phyloP scores from a whole-genome alignment of 495 filamentous ascomycete genomes.

The Pseudomonodictys pantanalensis region DNA sequence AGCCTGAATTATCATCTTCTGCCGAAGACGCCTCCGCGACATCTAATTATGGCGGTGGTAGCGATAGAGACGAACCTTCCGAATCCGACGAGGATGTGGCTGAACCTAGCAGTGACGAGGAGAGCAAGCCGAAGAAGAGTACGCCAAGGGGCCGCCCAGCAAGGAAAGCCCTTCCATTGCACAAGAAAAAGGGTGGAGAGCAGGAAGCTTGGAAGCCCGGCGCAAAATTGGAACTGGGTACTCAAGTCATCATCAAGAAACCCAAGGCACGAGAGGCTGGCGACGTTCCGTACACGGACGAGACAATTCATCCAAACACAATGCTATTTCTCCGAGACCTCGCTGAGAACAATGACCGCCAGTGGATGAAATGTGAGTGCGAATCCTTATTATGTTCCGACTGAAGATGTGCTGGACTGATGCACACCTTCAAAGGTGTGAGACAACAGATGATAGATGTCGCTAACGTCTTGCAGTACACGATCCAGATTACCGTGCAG shows the following conservation, averaged over 20 bases:
- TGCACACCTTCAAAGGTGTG: no score
- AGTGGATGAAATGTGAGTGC: conserved; percentile 86
- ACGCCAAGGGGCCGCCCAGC: conserved; percentile 21
- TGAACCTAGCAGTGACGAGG: conserved; percentile 38
- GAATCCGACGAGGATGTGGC: conserved; percentile 26
- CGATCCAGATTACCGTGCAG: conserved; percentile 70
- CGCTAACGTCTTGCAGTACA: conserved; percentile 50
- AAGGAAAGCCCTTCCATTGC: conserved; percentile 29
- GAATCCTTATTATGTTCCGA: no score
- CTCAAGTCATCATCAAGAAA: conserved; percentile 63
- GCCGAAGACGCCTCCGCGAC: conserved; percentile 33
- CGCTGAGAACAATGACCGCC: conserved; percentile 70
- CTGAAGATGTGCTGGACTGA: no score
- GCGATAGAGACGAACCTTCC: conserved; percentile 9
- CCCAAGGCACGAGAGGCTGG: conserved; percentile 67
- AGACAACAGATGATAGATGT: neutral
- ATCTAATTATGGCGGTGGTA: conserved; percentile 44
- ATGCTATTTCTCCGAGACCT: conserved; percentile 73
- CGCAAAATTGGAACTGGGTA: conserved; percentile 58
- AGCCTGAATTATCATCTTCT: conserved; percentile 17
- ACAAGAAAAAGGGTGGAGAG: conserved; percentile 38
- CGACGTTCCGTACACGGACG: conserved; percentile 63
- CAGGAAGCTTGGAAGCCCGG: conserved; percentile 59
- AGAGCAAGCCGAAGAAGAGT: conserved; percentile 31
- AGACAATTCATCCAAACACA: conserved; percentile 76